Evolutionary conservation across 176 grass and related monocot species (phyloP), one percentile per base, ranked within the genome.

Genomic region (Typha latifolia): DNA sequence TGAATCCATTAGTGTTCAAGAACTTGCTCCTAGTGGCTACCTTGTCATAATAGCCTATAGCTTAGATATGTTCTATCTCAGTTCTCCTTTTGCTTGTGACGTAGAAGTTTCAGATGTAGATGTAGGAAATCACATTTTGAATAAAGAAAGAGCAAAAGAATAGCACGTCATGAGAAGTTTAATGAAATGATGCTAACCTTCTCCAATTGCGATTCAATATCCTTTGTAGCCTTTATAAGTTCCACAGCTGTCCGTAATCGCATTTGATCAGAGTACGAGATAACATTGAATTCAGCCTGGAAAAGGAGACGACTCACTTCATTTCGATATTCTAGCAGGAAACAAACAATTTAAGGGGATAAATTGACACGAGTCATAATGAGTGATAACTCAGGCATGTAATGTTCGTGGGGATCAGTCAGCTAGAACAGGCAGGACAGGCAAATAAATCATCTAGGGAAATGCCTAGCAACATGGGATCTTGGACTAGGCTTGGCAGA

Each of bases 241-340:
- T 92, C 85, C 63, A 97, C 81, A 57, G 94, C 94, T 79, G 94
- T 97, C 71, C 88, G 84, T 31, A 92, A 62, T 74, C 94, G 87
- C 85, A 92, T 97, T 82, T 92, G 89, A 12, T 92, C 83, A 14
- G 70, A 66, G 69, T 97, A 97, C 48, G 94, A 92, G 51, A 92
- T 97, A 13, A 75, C 83, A 37, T 97, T 92, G 83, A 84, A 97
- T 53, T 97, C 89, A 55, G 85, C 84, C 94, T 97, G 73, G 48
- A 84, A 87, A 66, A 49, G 21, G 51, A 32, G 66, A 51, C 14
- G 34, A 49, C 19, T 31, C 49, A 57, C 32, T 20, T 64, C 16
- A 50, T 78, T 55, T 52, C 11, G 52, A 32, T 3, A 48, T 52
- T 62, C 31, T 49, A 13, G 1, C 1, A 12, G 32, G 62, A 63